Evolutionary conservation across 1,284 basidiomycete genomes (phyloP), one percentile per base, ranked within the genome.

Genomic region (Irpex sp.): DNA sequence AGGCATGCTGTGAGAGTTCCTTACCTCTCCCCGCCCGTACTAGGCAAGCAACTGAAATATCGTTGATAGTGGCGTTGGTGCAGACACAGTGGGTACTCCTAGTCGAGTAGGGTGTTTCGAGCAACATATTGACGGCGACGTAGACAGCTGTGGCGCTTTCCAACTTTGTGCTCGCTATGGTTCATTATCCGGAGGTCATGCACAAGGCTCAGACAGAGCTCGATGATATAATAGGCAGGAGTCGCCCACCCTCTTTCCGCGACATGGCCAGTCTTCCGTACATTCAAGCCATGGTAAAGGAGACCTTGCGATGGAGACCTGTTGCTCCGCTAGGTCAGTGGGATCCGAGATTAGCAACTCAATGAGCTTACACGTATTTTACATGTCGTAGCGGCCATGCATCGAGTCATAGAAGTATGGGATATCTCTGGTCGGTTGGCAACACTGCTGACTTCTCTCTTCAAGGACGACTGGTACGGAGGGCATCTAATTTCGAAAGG

Each of bases 131-230:
- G 26, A 26, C 4, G 2, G 26, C 3, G 26, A 26, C 26, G 2
- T 55, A 55, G 53, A 55, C 53, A 6, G 11, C 26, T 3, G 33
- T 21, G 3, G 19, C 53, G 13, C 31, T 55, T 9, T 9, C 19
- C 53, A 55, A 26, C 55, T 58, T 57, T 31, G 19, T 61, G 46
- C 43, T 58, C 4, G 56, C 56, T 5, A 61, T 61, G 61, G 49
- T 46, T 11, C 56, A 57, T 9, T 43, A 61, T 31, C 56, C 61
- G 0, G 61, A 61, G 9, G 46, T 51, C 3, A 56, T 57, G 35
- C 35, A 9, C 4, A 57, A 58, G 47, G 61, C 61, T 7, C 61
- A 61, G 19, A 46, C 26, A 4, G 61, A 61, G 35, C 17, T 57
- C 15, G 46, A 61, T 33, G 26, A 31, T 7, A 56, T 61, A 5